Conservation (phyloP, 176 grass and related monocot species). For the Juncus effusus region DNA sequence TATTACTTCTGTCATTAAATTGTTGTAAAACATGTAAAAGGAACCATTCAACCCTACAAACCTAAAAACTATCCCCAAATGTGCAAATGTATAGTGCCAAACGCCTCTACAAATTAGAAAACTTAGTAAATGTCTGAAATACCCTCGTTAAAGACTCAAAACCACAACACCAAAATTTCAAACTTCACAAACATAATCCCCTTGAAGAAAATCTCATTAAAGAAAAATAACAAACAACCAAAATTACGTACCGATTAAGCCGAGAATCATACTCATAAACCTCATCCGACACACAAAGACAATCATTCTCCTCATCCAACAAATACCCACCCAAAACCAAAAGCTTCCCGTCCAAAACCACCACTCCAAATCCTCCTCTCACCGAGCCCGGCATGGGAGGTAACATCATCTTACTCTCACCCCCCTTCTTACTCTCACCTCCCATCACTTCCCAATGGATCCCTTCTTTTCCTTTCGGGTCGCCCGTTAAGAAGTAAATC, state of each 20-base stretch:
- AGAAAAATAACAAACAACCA: neutral
- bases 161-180: too few relatives aligned
- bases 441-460: slow-evolving; percentile 48
- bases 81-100: too few relatives aligned
- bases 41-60: neutral
- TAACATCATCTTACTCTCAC: slow-evolving; percentile 33
- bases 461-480: slow-evolving; percentile 30
- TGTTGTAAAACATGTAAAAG: too few relatives aligned
- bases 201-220: too few relatives aligned
- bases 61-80: too few relatives aligned
- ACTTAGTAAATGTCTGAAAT: too few relatives aligned
- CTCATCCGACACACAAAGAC: slow-evolving; percentile 48
- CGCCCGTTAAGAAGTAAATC: slow-evolving; percentile 48
- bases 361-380: slow-evolving; percentile 52
- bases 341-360: slow-evolving; percentile 54
- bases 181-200: too few relatives aligned
- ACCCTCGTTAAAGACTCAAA: too few relatives aligned
- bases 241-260: slow-evolving; percentile 50
- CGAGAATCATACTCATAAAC: slow-evolving; percentile 65
- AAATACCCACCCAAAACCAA: slow-evolving; percentile 51
- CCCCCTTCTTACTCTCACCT: slow-evolving; percentile 9
- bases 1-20: too few relatives aligned
- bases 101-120: too few relatives aligned
- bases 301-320: slow-evolving; percentile 35
- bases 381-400: slow-evolving; percentile 57